Evolutionary conservation across 352 stramenopile species (phyloP), one percentile per base, ranked within the genome.

Genomic region (Peronosclerospora sorghi): DNA sequence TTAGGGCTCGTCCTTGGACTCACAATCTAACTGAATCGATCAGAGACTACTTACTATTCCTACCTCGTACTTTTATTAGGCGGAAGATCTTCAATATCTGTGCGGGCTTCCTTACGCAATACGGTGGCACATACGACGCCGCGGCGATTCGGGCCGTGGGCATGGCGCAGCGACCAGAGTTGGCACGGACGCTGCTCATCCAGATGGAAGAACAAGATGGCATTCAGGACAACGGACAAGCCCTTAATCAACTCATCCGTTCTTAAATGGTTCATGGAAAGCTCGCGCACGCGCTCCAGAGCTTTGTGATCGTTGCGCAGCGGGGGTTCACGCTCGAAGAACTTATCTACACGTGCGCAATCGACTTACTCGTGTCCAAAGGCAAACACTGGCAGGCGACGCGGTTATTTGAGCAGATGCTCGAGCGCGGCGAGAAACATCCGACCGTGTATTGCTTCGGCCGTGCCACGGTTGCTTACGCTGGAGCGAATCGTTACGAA

Each of bases 211-310:
- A 82, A 27, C 59, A 59, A 6, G 53, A 48, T 8, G 54, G 63
- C n/a, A 12, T 85, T 6, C 8, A 35, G 27, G 67, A 68, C n/a
- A 55, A 76, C 43, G 50, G 54, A 9, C 28, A 68, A 9, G 59
- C 62, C 5, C 86, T 85, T 45, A 84, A 59, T 37, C 76, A 89
- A 40, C 51, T 89, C 8, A 86, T 91, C 24, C 79, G 79, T 7
- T 47, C 73, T n/a, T 76, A 91, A 55, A 73, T 87, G 21, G 54
- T 89, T 5, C 83, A 86, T 41, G 41, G 54, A 30, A 45, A 68
- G 7, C 38, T 86, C 17, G 65, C 69, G 12, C 73, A 89, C 40
- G 79, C 79, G 24, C 46, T 91, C n/a, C 74, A 88, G 43, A 83
- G 73, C 30, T 86, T 91, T 34, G 59, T 67, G 21, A 62, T 61